phyloP scores from a whole-genome alignment of 2,329 filamentous ascomycete species.

The Botrytis pseudocinerea region DNA sequence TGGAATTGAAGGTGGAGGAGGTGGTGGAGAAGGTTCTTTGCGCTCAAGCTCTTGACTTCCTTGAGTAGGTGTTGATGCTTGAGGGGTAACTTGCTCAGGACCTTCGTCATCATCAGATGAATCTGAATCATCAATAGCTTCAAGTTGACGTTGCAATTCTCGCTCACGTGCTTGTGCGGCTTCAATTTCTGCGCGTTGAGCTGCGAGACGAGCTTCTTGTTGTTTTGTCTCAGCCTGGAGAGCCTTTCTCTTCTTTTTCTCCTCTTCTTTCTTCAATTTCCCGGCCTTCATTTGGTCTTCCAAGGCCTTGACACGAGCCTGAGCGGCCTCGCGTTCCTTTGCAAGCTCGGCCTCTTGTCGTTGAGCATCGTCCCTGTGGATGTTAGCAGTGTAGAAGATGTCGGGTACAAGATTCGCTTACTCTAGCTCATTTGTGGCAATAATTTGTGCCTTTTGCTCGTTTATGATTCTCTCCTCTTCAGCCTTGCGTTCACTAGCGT shows the following conservation, averaged over 20 bases:
- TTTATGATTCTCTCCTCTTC: constrained; percentile 64
- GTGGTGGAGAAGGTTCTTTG: constrained; percentile 53
- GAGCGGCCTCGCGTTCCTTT: constrained; percentile 76
- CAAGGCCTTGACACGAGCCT: constrained; percentile 80
- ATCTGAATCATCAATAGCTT: constrained; percentile 70
- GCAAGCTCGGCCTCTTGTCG: constrained; percentile 78
- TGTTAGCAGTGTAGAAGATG: constrained; percentile 27
- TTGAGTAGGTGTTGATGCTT: constrained; percentile 59
- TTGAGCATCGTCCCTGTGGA: constrained; percentile 66
- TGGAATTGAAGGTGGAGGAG: constrained; percentile 47
- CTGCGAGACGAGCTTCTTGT: constrained; percentile 80
- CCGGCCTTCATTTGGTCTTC: constrained; percentile 93
- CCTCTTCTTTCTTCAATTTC: constrained; percentile 94
- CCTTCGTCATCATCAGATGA: constrained; percentile 82
- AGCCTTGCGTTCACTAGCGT: constrained; percentile 57
- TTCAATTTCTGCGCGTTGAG: constrained; percentile 88
- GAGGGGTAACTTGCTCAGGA: constrained; percentile 66
- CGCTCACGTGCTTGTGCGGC: constrained; percentile 86
- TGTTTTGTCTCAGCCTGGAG: constrained; percentile 83
- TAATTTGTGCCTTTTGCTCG: constrained; percentile 75
- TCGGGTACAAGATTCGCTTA: constrained; percentile 54
- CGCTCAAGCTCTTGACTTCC: constrained; percentile 56
- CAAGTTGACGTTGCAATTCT: constrained; percentile 84
- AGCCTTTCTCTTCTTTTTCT: constrained; percentile 89
- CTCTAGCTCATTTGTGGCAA: constrained; percentile 76